Conservation (phyloP, 805 yeast genomes). For the Torulaspora maleeae region DNA sequence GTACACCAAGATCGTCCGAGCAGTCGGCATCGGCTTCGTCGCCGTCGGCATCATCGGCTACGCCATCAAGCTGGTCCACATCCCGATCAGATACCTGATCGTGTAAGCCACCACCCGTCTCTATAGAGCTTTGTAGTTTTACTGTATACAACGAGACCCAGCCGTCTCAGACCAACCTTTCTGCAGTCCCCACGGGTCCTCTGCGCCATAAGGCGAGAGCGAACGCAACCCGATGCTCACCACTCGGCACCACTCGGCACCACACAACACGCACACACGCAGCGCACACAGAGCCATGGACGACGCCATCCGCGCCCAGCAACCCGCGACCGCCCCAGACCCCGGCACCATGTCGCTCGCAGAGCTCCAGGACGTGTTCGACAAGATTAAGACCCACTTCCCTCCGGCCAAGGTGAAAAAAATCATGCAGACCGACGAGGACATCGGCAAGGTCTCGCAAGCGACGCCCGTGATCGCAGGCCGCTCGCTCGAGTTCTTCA, state of each 20-base stretch:
- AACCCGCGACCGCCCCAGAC: not conserved
- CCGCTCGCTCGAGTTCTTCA: constrained; percentile 85
- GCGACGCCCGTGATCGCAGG: constrained; percentile 99
- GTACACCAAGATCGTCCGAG: constrained; percentile 81
- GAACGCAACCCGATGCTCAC: not conserved
- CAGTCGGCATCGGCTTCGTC: constrained; percentile 93
- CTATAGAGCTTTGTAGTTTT: not conserved
- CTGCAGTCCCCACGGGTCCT: not conserved
- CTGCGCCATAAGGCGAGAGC: not conserved
- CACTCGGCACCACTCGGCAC: not conserved
- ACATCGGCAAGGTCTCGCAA: constrained; percentile 96
- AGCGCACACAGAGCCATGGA: not conserved
- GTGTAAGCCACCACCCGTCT: constrained; percentile 47
- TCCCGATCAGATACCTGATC: constrained; percentile 93
- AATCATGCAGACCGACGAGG: constrained; percentile 97
- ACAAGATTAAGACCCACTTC: constrained; percentile 67
- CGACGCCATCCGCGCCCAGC: not conserved
- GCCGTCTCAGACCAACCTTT: not conserved
- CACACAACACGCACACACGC: not conserved
- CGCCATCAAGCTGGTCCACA: constrained; percentile 87
- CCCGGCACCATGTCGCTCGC: constrained; percentile 7
- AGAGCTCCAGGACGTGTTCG: constrained; percentile 27
- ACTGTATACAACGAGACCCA: not conserved
- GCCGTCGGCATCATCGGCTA: constrained; percentile 98
- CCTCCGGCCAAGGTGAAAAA: constrained; percentile 94